Conservation (phyloP, 176 grass and related monocot species). For the Avena insularis region DNA sequence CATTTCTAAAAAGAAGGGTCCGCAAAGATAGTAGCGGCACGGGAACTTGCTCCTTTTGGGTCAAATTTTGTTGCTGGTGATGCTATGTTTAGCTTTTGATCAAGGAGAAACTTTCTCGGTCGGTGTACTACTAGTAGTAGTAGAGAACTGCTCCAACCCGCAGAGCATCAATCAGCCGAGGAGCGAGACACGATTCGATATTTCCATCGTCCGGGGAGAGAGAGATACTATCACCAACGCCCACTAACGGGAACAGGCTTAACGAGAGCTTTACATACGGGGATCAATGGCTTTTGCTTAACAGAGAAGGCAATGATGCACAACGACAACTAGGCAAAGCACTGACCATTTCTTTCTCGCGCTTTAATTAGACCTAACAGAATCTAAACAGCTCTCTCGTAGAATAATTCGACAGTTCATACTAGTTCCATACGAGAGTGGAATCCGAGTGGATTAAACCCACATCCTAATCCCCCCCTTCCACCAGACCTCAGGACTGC, state of each 20-base stretch:
- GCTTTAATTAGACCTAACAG: conserved; percentile 27
- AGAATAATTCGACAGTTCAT: background rate
- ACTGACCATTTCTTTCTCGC: background rate
- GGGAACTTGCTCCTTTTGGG: background rate
- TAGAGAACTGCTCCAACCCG: background rate
- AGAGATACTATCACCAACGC: conserved; percentile 16
- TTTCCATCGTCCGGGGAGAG: conserved; percentile 9
- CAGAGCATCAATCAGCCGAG: conserved; percentile 5
- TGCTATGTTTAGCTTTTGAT: background rate
- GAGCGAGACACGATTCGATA: background rate
- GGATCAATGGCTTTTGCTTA: conserved; percentile 28
- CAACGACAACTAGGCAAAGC: conserved; percentile 24
- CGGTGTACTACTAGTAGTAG: background rate
- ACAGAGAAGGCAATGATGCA: conserved; percentile 13
- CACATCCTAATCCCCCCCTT: background rate
- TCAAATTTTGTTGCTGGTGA: background rate
- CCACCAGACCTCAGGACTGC: conserved; percentile 32
- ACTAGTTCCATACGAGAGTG: background rate
- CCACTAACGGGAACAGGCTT: conserved; percentile 31
- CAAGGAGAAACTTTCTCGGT: background rate
- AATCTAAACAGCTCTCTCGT: background rate
- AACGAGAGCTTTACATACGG: conserved; percentile 24
- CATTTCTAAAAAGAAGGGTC: background rate
- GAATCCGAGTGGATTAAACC: background rate
- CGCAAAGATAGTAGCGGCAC: background rate